Evolutionary conservation across 169 alveolate species (phyloP).

Genomic region (Cryptosporidium ubiquitum): DNA sequence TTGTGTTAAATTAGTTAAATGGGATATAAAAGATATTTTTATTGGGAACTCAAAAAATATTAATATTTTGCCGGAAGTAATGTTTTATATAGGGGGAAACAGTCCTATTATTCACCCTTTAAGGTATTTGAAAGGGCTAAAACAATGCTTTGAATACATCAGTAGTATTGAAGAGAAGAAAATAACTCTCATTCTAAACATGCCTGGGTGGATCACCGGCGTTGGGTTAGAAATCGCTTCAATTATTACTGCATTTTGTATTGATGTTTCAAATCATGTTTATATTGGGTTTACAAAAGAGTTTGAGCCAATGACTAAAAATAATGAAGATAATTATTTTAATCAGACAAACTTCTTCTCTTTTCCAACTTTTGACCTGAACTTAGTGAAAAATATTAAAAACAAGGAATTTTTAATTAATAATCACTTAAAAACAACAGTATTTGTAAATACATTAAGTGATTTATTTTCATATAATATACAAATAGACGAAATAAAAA

Average conservation of each 20-base stretch:
- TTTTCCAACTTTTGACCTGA: not conserved
- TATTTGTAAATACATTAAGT: constrained; percentile 33
- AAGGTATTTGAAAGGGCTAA: constrained; percentile 38
- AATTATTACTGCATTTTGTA: constrained; percentile 41
- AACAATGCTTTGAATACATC: constrained; percentile 45
- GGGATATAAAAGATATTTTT: constrained; percentile 15
- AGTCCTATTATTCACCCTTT: constrained; percentile 43
- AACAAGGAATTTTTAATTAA: not conserved
- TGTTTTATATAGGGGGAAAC: constrained; percentile 67
- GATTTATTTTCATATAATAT: constrained; percentile 9
- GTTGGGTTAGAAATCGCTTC: constrained; percentile 56
- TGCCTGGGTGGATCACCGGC: constrained; percentile 74
- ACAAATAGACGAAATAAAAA: not conserved
- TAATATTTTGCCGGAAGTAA: constrained; percentile 28
- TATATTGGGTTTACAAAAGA: constrained; percentile 49
- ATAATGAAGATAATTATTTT: not conserved
- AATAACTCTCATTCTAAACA: constrained; percentile 19
- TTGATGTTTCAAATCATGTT: constrained; percentile 26
- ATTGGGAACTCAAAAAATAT: constrained; percentile 8
- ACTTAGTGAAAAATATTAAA: constrained; percentile 8
- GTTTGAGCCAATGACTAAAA: not conserved
- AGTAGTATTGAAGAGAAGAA: constrained; percentile 8
- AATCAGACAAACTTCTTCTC: not conserved
- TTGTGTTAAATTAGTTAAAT: constrained; percentile 50
- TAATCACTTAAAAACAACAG: not conserved